Evolutionary conservation across 176 grass and related monocot genomes (phyloP), one percentile per base, ranked within the genome.

Genomic region (Olyra latifolia): DNA sequence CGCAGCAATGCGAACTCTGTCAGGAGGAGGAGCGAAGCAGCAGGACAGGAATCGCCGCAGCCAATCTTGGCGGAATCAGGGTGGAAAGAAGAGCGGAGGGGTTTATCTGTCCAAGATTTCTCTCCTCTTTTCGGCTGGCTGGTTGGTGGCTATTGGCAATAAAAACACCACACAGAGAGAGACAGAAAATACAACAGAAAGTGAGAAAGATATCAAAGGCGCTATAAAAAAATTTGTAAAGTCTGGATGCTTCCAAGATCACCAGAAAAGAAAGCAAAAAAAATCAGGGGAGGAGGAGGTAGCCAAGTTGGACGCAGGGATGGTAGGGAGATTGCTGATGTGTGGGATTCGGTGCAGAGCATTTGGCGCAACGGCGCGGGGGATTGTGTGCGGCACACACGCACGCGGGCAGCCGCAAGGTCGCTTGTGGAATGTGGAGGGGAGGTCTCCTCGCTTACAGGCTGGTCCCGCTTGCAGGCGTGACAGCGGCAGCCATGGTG

Each of bases 281-380:
- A 35, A 14, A 67, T 10, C 43, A 14, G 6, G 11, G 2, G 7
- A 12, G 19, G 68, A 62, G 42, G 80, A 50, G 3, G 10, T 52
- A 20, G 58, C 29, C 80, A 73, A 73, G 27, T 41, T 72, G 80
- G 68, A 17, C 69, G 16, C 69, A 5, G 32, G 3, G 32, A 1
- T 6, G 70, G 6, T 14, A 0, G 43, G 5, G 32, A 2, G 32
- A 35, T 35, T 11, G 27, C 2, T 50, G 19, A 15, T 0, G 27
- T 8, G 71, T 14, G 50, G 49, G 50, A 66, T 83, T 74, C 80
- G 80, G 80, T 83, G 80, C 70, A 29, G 80, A 74, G 80, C 44
- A 75, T 74, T 35, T 42, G 81, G 71, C 59, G 58, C 22, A 0
- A 14, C 20, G 4, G 30, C 20, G 30, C 35, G 13, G 29, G 4